Percentiles rank a stretch among this genome's conserved stretches.
Evolutionary conservation across 1,139 yeast genomes (phyloP).

Genomic region (Candida sp.): DNA sequence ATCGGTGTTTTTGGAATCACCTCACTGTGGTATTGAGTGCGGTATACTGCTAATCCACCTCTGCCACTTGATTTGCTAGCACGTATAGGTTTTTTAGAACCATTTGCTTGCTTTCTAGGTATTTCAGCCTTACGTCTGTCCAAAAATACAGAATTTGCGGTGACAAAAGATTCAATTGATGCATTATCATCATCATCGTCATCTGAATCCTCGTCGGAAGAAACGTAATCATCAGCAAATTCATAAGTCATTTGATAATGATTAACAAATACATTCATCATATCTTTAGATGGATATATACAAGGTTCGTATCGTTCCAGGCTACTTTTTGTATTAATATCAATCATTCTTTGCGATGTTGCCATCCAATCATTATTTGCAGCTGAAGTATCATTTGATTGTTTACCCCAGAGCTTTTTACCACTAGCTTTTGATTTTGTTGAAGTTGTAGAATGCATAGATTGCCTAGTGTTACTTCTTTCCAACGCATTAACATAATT

Average conservation of each 20-base stretch:
- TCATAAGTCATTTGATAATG: constrained; percentile 22
- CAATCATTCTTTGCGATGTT: constrained; percentile 23
- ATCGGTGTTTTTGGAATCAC: constrained; percentile 1
- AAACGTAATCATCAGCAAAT: constrained; percentile 16
- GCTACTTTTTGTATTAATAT: constrained; percentile 27
- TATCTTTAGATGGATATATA: constrained; percentile 20
- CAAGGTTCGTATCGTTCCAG: constrained; percentile 25
- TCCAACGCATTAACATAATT: constrained; percentile 7
- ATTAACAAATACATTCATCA: constrained; percentile 19
- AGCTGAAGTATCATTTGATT: constrained; percentile 9
- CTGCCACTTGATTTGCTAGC: background rate
- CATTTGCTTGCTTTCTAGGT: background rate
- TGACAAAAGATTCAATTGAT: constrained; percentile 34
- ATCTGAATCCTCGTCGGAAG: constrained; percentile 6
- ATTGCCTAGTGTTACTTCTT: constrained; percentile 22
- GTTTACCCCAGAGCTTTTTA: background rate
- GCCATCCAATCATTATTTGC: constrained; percentile 13
- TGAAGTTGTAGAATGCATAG: constrained; percentile 25
- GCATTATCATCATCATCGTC: constrained; percentile 15
- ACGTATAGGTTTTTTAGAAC: background rate
- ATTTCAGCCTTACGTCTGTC: constrained; percentile 6
- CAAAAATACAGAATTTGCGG: constrained; percentile 25
- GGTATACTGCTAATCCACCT: background rate
- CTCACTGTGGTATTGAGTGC: background rate
- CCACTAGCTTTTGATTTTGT: constrained; percentile 17